Evolutionary conservation across 495 filamentous ascomycete genomes (phyloP), one percentile per base, ranked within the genome.

Genomic region (Annulohypoxylon bovei): DNA sequence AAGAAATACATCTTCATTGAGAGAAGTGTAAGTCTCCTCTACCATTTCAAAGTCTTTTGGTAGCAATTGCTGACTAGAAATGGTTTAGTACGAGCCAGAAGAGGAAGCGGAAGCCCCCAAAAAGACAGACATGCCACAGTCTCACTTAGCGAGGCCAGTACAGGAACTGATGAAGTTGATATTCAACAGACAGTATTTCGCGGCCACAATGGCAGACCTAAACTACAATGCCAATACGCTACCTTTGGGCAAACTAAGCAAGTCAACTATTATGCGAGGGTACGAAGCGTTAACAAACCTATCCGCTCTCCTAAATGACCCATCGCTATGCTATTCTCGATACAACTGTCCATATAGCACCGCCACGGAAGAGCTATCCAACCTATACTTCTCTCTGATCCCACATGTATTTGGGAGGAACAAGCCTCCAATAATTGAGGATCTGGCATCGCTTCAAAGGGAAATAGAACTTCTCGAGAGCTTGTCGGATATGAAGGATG

Each of bases 171-270:
- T 96, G 84, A 73, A 86, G 33, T 85, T 97, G 61, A 95, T 97
- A 64, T 97, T 97, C 84, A 94, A 95, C 71, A 81, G 86, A 58
- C 72, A 89, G 39, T 86, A 89, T 70, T 90, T 93, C 76, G 75
- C 83, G n/a, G 81, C 82, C 3, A 83, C 87, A 3, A 88, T 96
- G 87, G 78, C 81, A 1, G 83, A 85, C 2, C 82, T 95, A 75
- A 89, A 89, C 9, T 96, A 95, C 73, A 91, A 96, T 68, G 86
- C 86, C 0, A 79, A 88, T 47, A 95, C 95, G 75, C 78, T 97
- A 9, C 93, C 93, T 0, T 82, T 96, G 14, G 93, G 93, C 11
- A 94, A 95, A 68, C 85, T 97, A 18, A 91, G 90, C 78, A 93
- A 93, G 62, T 76, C 84, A 5, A 94, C 92, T 12, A 87, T 97